Conservation (phyloP, 2,329 filamentous ascomycete genomes). For the Penicillium janthinellum region DNA sequence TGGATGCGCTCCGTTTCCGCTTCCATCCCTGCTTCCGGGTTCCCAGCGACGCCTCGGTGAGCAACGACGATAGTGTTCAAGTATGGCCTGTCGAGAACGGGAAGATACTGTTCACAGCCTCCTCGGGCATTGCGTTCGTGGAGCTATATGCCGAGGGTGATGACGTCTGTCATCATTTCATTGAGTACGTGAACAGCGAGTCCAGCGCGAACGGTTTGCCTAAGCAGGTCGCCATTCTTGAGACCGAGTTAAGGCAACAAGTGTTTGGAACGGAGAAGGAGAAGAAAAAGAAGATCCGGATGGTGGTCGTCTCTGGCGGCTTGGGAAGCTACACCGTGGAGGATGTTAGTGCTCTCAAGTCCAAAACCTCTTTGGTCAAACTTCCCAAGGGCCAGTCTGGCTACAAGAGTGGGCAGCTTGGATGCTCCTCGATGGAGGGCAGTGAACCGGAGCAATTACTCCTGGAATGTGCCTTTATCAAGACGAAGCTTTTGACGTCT, state of each 20-base stretch:
- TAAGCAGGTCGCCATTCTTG: slow-evolving; percentile 72
- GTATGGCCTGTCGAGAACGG: slow-evolving; percentile 82
- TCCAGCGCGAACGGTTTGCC: slow-evolving; percentile 62
- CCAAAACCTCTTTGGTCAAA: slow-evolving; percentile 73
- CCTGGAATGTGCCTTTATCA: slow-evolving; percentile 67
- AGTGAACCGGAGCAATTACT: slow-evolving; percentile 72
- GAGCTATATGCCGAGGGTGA: slow-evolving; percentile 83
- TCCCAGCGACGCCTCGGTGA: slow-evolving; percentile 68
- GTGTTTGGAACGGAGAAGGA: slow-evolving; percentile 70
- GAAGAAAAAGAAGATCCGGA: slow-evolving; percentile 65
- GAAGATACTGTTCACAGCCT: slow-evolving; percentile 73
- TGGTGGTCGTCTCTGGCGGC: slow-evolving; percentile 75
- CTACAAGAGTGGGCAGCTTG: slow-evolving; percentile 74
- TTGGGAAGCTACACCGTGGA: slow-evolving; percentile 73
- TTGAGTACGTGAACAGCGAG: slow-evolving; percentile 72
- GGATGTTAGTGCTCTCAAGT: slow-evolving; percentile 71
- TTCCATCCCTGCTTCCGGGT: slow-evolving; percentile 87
- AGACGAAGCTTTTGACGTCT: slow-evolving; percentile 72
- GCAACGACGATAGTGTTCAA: slow-evolving; percentile 74
- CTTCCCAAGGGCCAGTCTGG: slow-evolving; percentile 73
- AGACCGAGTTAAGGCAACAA: slow-evolving; percentile 70
- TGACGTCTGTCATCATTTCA: slow-evolving; percentile 74
- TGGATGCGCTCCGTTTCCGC: slow-evolving; percentile 86
- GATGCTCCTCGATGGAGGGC: slow-evolving; percentile 70
- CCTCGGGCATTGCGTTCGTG: slow-evolving; percentile 80